Evolutionary conservation across 2,329 filamentous ascomycete genomes (phyloP).

Genomic region (Cytospora piceicola): DNA sequence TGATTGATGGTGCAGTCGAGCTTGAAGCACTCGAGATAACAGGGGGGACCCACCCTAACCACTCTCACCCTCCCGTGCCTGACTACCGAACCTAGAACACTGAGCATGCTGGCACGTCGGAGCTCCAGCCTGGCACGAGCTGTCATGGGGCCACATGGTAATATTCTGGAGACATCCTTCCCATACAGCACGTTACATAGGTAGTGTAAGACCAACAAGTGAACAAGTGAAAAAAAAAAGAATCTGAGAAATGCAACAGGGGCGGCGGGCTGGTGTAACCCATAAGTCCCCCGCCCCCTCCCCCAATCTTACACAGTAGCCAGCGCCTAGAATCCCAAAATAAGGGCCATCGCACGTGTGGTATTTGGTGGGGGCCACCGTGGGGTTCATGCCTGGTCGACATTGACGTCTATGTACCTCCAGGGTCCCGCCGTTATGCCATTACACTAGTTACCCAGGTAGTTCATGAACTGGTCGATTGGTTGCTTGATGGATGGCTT

Average conservation of each 20-base stretch:
- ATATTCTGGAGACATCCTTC: background rate
- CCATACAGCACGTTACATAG: background rate
- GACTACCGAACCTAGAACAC: background rate
- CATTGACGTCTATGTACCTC: background rate
- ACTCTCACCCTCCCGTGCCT: background rate
- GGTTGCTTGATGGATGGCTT: no score
- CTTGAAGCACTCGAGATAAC: background rate
- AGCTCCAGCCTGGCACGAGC: background rate
- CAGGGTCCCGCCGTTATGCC: constrained; percentile 2
- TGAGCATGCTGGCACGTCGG: background rate
- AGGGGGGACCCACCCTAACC: background rate
- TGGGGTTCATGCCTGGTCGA: background rate
- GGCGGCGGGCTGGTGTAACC: background rate
- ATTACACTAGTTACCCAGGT: no score
- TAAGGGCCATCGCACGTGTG: background rate
- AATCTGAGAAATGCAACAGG: background rate
- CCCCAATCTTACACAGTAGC: background rate
- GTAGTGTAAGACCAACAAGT: background rate
- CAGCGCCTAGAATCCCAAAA: background rate
- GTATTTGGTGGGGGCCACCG: background rate
- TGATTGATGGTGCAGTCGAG: background rate
- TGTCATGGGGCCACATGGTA: background rate
- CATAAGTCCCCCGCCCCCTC: constrained; percentile 1
- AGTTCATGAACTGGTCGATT: background rate
- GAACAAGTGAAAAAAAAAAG: no score